phyloP scores from a whole-genome alignment of 768 basidiomycete genomes.

The Mycena vulgaris region DNA sequence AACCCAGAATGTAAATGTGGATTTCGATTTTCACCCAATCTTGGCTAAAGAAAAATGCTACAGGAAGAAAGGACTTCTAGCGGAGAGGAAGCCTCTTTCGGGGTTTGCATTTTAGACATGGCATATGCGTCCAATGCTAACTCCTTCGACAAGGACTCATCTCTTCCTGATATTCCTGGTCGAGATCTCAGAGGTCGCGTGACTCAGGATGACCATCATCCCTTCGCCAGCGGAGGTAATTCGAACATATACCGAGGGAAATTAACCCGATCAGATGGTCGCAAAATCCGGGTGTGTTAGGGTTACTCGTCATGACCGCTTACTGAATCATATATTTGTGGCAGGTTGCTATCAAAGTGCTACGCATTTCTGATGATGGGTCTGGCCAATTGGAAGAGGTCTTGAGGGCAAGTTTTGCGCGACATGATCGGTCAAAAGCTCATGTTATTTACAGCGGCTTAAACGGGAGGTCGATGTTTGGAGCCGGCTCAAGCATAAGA shows the following conservation, averaged over 20 bases:
- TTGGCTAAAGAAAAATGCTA: not conserved
- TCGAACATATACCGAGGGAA: slow-evolving; percentile 32
- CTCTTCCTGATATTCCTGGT: not conserved
- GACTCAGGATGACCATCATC: slow-evolving; percentile 24
- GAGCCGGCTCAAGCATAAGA: not conserved
- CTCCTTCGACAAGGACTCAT: not conserved
- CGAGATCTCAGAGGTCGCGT: slow-evolving; percentile 10
- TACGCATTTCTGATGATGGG: slow-evolving; percentile 30
- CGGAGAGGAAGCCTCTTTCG: slow-evolving; percentile 10
- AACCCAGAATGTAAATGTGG: too few species aligned
- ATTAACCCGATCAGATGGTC: slow-evolving; percentile 18
- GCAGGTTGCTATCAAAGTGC: slow-evolving; percentile 34
- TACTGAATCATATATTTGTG: not conserved
- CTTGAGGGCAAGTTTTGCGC: slow-evolving; percentile 23
- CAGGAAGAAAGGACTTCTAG: not conserved
- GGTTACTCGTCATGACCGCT: not conserved
- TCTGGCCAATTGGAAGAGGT: slow-evolving; percentile 27
- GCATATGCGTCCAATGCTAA: too few species aligned
- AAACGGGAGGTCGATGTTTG: slow-evolving; percentile 13
- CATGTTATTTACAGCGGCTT: too few species aligned
- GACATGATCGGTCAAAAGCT: too few species aligned
- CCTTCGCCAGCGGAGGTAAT: slow-evolving; percentile 31
- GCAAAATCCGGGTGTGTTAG: slow-evolving; percentile 25
- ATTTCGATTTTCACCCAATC: too few species aligned
- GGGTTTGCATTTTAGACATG: not conserved